A percentile compares a stretch with the other conserved stretches of the same genome.
These are phyloP conservation scores for Aspergillus carlsbadensis DNA, from an alignment of 495 filamentous ascomycete genomes.

Conservation along the genomic window DNA sequence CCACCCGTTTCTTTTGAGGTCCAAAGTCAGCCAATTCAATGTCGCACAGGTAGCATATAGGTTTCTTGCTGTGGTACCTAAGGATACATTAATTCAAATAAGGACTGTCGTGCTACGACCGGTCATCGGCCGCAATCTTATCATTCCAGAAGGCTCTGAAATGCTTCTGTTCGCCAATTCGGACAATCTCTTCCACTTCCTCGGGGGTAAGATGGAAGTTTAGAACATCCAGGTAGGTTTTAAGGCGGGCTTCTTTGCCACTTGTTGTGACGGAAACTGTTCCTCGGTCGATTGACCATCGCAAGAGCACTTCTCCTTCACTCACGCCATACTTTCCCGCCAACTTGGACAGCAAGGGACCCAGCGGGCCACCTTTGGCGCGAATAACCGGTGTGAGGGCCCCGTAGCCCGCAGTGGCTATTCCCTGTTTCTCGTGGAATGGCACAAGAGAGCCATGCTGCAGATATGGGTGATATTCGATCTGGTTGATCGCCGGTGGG, in stretches of 20 bases:
- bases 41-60: not conserved
- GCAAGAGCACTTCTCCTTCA: slow-evolving; percentile 64
- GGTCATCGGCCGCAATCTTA: slow-evolving; percentile 60
- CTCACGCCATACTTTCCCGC: slow-evolving; percentile 77
- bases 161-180: slow-evolving; percentile 63
- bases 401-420: slow-evolving; percentile 68
- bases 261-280: slow-evolving; percentile 78
- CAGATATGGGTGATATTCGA: slow-evolving; percentile 86
- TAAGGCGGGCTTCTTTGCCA: slow-evolving; percentile 66
- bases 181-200: slow-evolving; percentile 67
- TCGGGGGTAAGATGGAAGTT: slow-evolving; percentile 70
- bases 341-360: slow-evolving; percentile 56
- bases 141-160: slow-evolving; percentile 66
- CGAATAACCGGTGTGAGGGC: slow-evolving; percentile 67
- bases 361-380: slow-evolving; percentile 66
- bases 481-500: slow-evolving; percentile 76
- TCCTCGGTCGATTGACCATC: slow-evolving; percentile 82
- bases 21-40: not conserved
- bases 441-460: slow-evolving; percentile 68
- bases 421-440: slow-evolving; percentile 64
- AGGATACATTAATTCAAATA: not conserved
- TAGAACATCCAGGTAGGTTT: slow-evolving; percentile 58
- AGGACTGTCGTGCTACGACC: slow-evolving; percentile 37
- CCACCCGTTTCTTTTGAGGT: too few relatives aligned
- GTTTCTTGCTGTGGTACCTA: slow-evolving; percentile 2